Percentiles rank a stretch among this genome's conserved stretches.
These are phyloP conservation scores for Collybia sp. DNA, from an alignment of 768 basidiomycete species.

Conservation along the genomic window DNA sequence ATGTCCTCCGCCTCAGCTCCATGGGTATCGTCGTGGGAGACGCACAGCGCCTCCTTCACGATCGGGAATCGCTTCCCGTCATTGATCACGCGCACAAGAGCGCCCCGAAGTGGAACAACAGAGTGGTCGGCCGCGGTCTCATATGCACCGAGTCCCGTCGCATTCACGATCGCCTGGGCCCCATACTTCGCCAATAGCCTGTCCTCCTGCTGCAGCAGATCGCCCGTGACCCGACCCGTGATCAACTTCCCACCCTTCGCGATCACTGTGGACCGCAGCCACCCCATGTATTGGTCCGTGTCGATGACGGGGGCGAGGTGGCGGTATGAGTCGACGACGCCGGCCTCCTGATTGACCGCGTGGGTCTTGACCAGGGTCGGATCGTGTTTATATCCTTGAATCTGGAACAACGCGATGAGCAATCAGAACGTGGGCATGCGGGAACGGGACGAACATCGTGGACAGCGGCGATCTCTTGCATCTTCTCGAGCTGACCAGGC, in stretches of 20 bases:
- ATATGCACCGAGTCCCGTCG: conserved; percentile 25
- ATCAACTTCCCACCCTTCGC: conserved; percentile 23
- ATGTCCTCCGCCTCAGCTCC: conserved; percentile 23
- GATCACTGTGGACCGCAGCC: conserved; percentile 19
- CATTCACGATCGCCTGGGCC: conserved; percentile 28
- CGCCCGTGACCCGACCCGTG: conserved; percentile 23
- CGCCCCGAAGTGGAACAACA: conserved; percentile 32
- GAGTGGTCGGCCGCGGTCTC: conserved; percentile 27
- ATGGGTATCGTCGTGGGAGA: conserved; percentile 25
- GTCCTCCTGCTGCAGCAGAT: conserved; percentile 21
- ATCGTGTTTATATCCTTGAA: conserved; percentile 20
- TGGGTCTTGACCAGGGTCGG: conserved; percentile 17
- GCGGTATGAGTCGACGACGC: conserved; percentile 31
- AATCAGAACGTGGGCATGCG: neutral
- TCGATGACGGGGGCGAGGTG: conserved; percentile 29
- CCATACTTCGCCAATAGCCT: conserved; percentile 17
- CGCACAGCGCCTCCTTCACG: conserved; percentile 24
- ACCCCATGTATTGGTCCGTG: conserved; percentile 29
- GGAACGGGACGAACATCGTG: conserved; percentile 1
- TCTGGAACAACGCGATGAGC: conserved; percentile 4
- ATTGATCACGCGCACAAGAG: conserved; percentile 28
- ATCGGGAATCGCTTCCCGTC: conserved; percentile 29
- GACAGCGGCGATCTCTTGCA: conserved; percentile 17
- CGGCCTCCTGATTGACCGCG: conserved; percentile 20
- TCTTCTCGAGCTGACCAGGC: conserved; percentile 23